These are phyloP conservation scores for Lyophyllum decastes DNA, from an alignment of 768 basidiomycete genomes.

Conservation along the genomic window DNA sequence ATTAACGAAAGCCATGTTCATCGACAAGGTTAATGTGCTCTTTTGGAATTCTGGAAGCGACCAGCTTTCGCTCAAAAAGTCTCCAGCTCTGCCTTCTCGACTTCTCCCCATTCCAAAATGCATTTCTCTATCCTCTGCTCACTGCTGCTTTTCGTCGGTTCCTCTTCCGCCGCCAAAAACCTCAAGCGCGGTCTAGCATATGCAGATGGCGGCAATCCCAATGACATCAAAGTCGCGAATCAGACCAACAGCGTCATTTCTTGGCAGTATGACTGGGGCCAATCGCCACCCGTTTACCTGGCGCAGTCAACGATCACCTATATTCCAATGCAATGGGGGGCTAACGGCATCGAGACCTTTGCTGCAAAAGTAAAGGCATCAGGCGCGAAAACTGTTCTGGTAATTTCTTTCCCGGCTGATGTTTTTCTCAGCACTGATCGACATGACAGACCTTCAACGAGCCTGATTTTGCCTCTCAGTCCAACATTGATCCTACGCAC, in stretches of 20 bases:
- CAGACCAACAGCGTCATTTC: conserved; percentile 29
- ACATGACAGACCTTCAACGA: conserved; percentile 35
- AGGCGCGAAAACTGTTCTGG: conserved; percentile 43
- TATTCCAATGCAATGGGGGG: conserved; percentile 43
- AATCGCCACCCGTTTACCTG: conserved; percentile 29
- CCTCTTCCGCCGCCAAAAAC: conserved; percentile 30
- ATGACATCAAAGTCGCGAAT: conserved; percentile 28
- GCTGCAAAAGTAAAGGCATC: conserved; percentile 25
- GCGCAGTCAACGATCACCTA: conserved; percentile 30
- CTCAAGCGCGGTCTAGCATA: conserved; percentile 38
- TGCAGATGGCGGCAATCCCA: conserved; percentile 24
- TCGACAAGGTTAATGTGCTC: conserved; percentile 1
- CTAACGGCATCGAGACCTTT: conserved; percentile 28
- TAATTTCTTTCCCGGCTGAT: not conserved
- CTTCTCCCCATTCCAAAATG: conserved; percentile 6
- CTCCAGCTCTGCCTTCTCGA: not conserved
- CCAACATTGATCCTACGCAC: conserved; percentile 28
- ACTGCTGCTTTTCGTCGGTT: not conserved
- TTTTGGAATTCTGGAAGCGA: not conserved
- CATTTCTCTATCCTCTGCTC: not conserved
- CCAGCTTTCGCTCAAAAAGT: not conserved
- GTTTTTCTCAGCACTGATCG: not conserved
- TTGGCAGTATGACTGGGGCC: conserved; percentile 47
- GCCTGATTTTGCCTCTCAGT: conserved; percentile 33
- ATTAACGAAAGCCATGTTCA: not conserved